Evolutionary conservation across 768 basidiomycete genomes (phyloP).

Genomic region (Russula dissimulans): DNA sequence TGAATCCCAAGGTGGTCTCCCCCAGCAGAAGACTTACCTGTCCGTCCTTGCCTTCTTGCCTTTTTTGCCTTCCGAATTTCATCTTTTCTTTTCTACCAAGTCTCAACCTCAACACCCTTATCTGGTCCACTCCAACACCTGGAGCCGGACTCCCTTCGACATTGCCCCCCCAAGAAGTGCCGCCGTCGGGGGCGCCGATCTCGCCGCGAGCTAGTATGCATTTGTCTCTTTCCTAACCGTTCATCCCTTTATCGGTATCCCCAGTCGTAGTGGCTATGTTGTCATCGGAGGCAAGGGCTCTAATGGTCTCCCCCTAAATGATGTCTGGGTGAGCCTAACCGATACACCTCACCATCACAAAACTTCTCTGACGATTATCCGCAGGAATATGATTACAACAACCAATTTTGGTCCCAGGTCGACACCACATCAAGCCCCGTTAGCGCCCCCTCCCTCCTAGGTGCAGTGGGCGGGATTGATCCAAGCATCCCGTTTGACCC

Average conservation of each 20-base stretch:
- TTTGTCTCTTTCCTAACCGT: constrained; percentile 1
- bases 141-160: constrained; percentile 35
- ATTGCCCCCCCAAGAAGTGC: constrained; percentile 56
- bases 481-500: constrained; percentile 31
- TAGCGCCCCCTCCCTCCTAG: constrained; percentile 58
- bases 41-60: constrained; percentile 28
- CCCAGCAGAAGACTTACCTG: constrained; percentile 60
- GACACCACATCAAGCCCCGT: constrained; percentile 33
- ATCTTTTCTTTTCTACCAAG: constrained; percentile 28
- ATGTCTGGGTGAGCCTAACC: constrained; percentile 57
- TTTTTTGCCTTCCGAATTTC: not conserved
- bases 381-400: constrained; percentile 72
- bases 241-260: constrained; percentile 17
- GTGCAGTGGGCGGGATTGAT: constrained; percentile 69
- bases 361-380: constrained; percentile 10
- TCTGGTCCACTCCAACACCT: constrained; percentile 51
- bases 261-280: constrained; percentile 64
- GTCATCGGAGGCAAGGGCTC: constrained; percentile 60
- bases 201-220: constrained; percentile 75
- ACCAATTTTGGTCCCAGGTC: constrained; percentile 69
- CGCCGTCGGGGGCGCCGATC: constrained; percentile 57
- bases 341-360: not conserved
- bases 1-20: constrained; percentile 54
- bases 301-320: constrained; percentile 46
- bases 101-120: constrained; percentile 49